These are phyloP conservation scores for Neurospora sp. DNA, from an alignment of 495 filamentous ascomycete genomes.

Conservation along the genomic window DNA sequence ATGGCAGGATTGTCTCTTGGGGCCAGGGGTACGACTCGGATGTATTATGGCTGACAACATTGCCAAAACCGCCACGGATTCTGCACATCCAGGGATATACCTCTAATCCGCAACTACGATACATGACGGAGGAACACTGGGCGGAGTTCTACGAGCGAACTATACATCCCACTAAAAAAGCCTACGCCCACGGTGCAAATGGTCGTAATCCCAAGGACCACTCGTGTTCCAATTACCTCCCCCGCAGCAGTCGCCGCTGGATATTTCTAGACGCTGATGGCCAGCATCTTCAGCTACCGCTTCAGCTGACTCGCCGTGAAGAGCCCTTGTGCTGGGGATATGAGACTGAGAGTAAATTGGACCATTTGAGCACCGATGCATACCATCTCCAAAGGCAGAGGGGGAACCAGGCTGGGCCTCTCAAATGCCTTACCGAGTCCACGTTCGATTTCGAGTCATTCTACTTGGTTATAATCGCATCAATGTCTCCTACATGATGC, in stretches of 20 bases:
- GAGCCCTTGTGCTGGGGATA: neutral
- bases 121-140: neutral
- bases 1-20: neutral
- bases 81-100: neutral
- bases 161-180: neutral
- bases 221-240: fast-evolving
- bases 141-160: neutral
- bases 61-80: neutral
- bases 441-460: neutral
- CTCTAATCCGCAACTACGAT: neutral
- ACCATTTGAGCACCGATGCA: neutral
- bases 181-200: neutral
- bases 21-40: neutral
- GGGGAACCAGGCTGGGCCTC: neutral
- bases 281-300: neutral
- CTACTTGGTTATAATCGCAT: fast-evolving
- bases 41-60: neutral
- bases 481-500: neutral
- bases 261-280: neutral
- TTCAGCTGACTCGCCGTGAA: fast-evolving
- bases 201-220: neutral
- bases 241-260: neutral
- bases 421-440: neutral
- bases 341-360: fast-evolving
- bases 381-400: neutral